These are phyloP conservation scores for Spiromyces aspiralis DNA, from an alignment of 371 early-diverging fungal genomes.

Conservation along the genomic window DNA sequence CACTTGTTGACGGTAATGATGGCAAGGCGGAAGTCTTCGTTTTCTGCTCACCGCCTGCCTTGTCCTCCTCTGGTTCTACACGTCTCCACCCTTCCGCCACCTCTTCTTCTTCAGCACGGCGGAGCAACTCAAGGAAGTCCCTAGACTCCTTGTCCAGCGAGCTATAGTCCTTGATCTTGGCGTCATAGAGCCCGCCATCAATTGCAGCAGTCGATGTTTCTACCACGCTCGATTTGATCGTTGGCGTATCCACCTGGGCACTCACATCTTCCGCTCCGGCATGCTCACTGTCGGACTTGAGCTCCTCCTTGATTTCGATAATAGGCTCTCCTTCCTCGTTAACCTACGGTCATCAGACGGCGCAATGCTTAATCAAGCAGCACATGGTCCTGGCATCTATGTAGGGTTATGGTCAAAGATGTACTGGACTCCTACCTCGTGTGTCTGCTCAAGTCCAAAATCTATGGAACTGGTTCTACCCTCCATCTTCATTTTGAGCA, in stretches of 20 bases:
- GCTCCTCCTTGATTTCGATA: constrained; percentile 70
- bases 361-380: no score
- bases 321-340: constrained; percentile 81
- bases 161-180: not conserved
- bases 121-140: constrained; percentile 32
- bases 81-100: no score
- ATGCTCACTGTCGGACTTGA: constrained; percentile 48
- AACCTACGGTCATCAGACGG: no score
- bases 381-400: no score
- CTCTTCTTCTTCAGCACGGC: constrained; percentile 25
- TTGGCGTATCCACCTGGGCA: constrained; percentile 1
- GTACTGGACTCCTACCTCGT: no score
- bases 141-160: constrained; percentile 20
- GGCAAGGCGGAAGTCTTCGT: constrained; percentile 18
- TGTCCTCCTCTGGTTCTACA: constrained; percentile 46
- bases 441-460: no score
- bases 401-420: no score
- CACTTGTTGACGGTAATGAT: constrained; percentile 1
- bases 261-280: constrained; percentile 20
- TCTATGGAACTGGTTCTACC: no score
- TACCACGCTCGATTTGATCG: not conserved
- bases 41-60: no score
- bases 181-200: constrained; percentile 19
- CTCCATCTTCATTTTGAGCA: constrained; percentile 35
- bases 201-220: constrained; percentile 4